These are phyloP conservation scores for Aspergillus alliaceus DNA, from an alignment of 2,329 filamentous ascomycete species.

Conservation along the genomic window DNA sequence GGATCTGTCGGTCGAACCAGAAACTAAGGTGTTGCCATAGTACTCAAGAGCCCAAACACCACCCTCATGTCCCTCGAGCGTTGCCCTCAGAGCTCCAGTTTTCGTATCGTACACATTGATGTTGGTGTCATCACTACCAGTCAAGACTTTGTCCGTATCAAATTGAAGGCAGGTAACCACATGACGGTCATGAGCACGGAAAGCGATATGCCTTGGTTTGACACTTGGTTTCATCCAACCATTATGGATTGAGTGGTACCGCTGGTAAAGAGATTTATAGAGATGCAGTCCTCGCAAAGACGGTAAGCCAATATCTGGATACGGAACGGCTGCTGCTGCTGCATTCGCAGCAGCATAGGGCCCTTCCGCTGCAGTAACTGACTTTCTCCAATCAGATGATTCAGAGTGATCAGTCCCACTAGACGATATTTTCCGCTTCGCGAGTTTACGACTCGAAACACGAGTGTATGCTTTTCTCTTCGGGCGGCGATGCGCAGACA, in stretches of 20 bases:
- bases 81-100: slow-evolving; percentile 79
- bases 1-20: slow-evolving; percentile 91
- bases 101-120: slow-evolving; percentile 99
- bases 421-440: slow-evolving; percentile 56
- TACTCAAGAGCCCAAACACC: slow-evolving; percentile 98
- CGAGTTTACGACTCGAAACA: slow-evolving; percentile 52
- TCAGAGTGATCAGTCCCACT: slow-evolving; percentile 42
- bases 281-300: slow-evolving; percentile 82
- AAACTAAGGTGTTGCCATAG: slow-evolving; percentile 90
- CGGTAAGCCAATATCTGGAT: slow-evolving; percentile 75
- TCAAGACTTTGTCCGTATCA: slow-evolving; percentile 96
- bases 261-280: slow-evolving; percentile 93
- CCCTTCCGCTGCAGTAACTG: slow-evolving; percentile 65
- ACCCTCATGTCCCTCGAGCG: slow-evolving; percentile 89
- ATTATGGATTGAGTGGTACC: slow-evolving; percentile 84
- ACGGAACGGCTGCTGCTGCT: slow-evolving; percentile 77
- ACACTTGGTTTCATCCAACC: slow-evolving; percentile 85
- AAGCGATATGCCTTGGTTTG: slow-evolving; percentile 87
- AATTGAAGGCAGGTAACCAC: slow-evolving; percentile 98
- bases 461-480: slow-evolving; percentile 52
- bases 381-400: slow-evolving; percentile 47
- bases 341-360: slow-evolving; percentile 81
- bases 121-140: slow-evolving; percentile 93
- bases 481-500: slow-evolving; percentile 32
- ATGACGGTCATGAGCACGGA: slow-evolving; percentile 92